phyloP scores from a whole-genome alignment of 2,329 filamentous ascomycete species.

The Rhinocladiella mackenziei region DNA sequence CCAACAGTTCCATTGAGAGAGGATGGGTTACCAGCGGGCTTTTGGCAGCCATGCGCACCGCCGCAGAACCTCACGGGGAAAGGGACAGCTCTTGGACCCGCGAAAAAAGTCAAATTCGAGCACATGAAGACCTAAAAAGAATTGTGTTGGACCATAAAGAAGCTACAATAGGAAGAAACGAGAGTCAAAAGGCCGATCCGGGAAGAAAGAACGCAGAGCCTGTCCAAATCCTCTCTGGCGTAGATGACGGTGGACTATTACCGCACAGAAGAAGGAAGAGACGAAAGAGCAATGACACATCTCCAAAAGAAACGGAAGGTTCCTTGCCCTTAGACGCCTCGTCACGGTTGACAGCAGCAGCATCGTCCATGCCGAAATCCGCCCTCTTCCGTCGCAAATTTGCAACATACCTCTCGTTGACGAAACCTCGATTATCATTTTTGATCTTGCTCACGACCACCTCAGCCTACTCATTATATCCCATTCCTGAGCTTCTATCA shows the following conservation, averaged over 20 bases:
- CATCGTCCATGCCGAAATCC: slow-evolving; percentile 51
- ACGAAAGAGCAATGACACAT: slow-evolving; percentile 15
- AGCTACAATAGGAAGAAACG: neutral
- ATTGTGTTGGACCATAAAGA: slow-evolving; percentile 8
- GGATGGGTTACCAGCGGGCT: slow-evolving; percentile 29
- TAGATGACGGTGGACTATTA: slow-evolving; percentile 12
- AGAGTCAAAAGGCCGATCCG: neutral
- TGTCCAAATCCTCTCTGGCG: neutral
- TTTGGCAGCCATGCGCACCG: slow-evolving; percentile 25
- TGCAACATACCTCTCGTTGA: slow-evolving; percentile 80
- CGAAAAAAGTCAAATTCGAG: slow-evolving; percentile 1
- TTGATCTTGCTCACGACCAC: slow-evolving; percentile 89
- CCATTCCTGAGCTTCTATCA: slow-evolving; percentile 78
- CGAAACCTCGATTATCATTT: slow-evolving; percentile 91
- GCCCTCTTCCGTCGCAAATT: slow-evolving; percentile 61
- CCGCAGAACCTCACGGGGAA: slow-evolving; percentile 9
- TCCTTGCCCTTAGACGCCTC: slow-evolving; percentile 58
- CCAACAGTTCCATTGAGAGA: slow-evolving; percentile 29
- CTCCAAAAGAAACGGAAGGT: slow-evolving; percentile 25
- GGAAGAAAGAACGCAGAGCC: neutral
- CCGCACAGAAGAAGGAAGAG: slow-evolving; percentile 27
- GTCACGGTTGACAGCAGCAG: slow-evolving; percentile 55
- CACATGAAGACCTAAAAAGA: slow-evolving; percentile 11
- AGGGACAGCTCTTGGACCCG: neutral
- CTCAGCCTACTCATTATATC: slow-evolving; percentile 87